Percentiles rank a stretch among this genome's conserved stretches.
phyloP scores from a whole-genome alignment of 106 monocot species.

The Dioscorea dumetorum region DNA sequence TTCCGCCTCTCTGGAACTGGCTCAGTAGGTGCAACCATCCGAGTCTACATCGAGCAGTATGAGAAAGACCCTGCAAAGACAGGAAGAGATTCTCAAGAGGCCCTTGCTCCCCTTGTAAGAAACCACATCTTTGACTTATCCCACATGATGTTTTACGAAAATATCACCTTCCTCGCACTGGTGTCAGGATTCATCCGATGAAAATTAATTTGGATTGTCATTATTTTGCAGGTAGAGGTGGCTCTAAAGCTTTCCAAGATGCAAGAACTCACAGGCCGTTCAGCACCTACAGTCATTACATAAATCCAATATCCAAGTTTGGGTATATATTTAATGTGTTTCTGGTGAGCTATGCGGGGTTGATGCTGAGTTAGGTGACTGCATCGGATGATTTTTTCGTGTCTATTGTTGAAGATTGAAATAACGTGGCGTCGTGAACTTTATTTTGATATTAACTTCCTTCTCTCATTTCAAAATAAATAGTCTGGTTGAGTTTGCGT shows the following conservation, averaged over 20 bases:
- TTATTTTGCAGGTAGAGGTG: conserved; percentile 54
- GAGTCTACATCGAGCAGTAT: conserved; percentile 94
- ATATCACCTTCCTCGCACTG: background rate
- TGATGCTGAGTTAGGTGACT: no score
- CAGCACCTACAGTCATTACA: conserved; percentile 91
- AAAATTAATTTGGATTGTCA: background rate
- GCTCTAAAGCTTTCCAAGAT: conserved; percentile 92
- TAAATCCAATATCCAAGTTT: conserved; percentile 15
- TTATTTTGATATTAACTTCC: no score
- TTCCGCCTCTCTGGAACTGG: conserved; percentile 98
- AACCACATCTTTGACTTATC: background rate
- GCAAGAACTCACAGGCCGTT: conserved; percentile 82
- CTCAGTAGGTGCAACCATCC: conserved; percentile 89
- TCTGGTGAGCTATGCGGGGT: no score
- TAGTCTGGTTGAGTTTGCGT: no score
- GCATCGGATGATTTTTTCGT: no score
- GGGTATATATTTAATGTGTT: no score
- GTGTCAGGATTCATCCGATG: background rate
- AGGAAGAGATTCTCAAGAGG: conserved; percentile 86
- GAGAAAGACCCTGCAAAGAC: conserved; percentile 83
- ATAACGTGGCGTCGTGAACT: no score
- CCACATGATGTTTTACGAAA: no score
- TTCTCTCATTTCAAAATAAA: no score
- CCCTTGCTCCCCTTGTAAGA: conserved; percentile 87
- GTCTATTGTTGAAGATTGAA: no score